Conservation (phyloP, 2,329 filamentous ascomycete genomes). For the Colletotrichum higginsianum region DNA sequence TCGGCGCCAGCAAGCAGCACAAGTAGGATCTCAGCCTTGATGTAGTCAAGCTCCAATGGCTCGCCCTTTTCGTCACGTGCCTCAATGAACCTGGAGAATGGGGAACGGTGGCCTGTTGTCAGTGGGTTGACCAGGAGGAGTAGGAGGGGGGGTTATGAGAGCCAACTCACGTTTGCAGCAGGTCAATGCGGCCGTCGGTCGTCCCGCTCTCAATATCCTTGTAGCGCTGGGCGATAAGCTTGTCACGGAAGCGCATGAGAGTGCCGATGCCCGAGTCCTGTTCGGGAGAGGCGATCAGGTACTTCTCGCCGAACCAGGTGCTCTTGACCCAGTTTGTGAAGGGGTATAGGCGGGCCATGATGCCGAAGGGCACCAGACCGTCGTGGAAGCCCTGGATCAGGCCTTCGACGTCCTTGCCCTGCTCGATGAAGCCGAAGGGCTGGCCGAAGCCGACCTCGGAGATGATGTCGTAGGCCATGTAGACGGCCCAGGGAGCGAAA, state of each 20-base stretch:
- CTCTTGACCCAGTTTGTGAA: slow-evolving; percentile 69
- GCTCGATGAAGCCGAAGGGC: slow-evolving; percentile 69
- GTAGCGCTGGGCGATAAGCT: slow-evolving; percentile 63
- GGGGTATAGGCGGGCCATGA: slow-evolving; percentile 66
- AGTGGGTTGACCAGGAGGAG: neutral
- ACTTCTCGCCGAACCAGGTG: slow-evolving; percentile 63
- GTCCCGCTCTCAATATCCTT: slow-evolving; percentile 63
- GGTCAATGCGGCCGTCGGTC: slow-evolving; percentile 61
- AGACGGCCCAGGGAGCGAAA: slow-evolving; percentile 69
- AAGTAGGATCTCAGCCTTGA: slow-evolving; percentile 67
- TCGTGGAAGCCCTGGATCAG: slow-evolving; percentile 70
- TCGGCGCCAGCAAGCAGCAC: slow-evolving; percentile 67
- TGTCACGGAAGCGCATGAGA: slow-evolving; percentile 71
- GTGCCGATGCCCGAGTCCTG: slow-evolving; percentile 69
- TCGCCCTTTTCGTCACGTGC: slow-evolving; percentile 60
- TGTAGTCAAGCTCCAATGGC: slow-evolving; percentile 63
- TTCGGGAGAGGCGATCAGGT: slow-evolving; percentile 67
- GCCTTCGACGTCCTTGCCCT: slow-evolving; percentile 65
- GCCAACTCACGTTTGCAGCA: slow-evolving; percentile 63
- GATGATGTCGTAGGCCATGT: slow-evolving; percentile 72
- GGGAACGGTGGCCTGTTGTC: slow-evolving; percentile 9
- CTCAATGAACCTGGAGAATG: slow-evolving; percentile 56
- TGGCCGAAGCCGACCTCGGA: slow-evolving; percentile 69
- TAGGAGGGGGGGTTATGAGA: neutral
- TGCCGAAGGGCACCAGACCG: slow-evolving; percentile 64